Percentiles rank a stretch among this genome's conserved stretches.
phyloP scores from a whole-genome alignment of 2,329 filamentous ascomycete species.

The Dactylella cylindrospora region DNA sequence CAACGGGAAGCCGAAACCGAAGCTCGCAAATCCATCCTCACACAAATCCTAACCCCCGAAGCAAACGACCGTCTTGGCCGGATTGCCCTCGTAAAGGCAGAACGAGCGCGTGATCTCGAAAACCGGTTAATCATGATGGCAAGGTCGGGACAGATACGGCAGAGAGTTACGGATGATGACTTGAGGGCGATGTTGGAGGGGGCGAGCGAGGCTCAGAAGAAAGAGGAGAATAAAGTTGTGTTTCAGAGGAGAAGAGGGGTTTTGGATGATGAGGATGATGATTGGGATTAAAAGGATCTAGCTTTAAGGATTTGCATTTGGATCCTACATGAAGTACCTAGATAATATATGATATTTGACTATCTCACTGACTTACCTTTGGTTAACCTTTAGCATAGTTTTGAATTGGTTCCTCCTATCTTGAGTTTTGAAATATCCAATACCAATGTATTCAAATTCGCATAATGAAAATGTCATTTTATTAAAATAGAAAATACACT shows the following conservation, averaged over 20 bases:
- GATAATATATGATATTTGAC: too few relatives aligned
- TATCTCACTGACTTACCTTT: too few relatives aligned
- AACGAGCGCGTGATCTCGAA: slow-evolving; percentile 85
- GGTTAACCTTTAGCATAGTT: too few relatives aligned
- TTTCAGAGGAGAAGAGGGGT: slow-evolving; percentile 79
- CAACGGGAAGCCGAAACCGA: slow-evolving; percentile 61
- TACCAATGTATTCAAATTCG: too few relatives aligned
- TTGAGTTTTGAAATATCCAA: too few relatives aligned
- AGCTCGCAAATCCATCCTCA: slow-evolving; percentile 73
- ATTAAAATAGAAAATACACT: too few relatives aligned
- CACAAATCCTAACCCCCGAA: slow-evolving; percentile 91
- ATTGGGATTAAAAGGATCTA: slow-evolving; percentile 56
- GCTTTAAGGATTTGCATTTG: too few relatives aligned
- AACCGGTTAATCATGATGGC: slow-evolving; percentile 91
- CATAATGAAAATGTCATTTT: too few relatives aligned
- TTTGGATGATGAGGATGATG: slow-evolving; percentile 81
- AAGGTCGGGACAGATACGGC: slow-evolving; percentile 77
- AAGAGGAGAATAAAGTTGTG: slow-evolving; percentile 79
- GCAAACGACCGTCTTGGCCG: slow-evolving; percentile 89
- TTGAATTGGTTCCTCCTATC: too few relatives aligned
- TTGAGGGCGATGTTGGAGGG: slow-evolving; percentile 87
- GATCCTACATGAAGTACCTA: too few relatives aligned
- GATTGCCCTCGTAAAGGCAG: slow-evolving; percentile 93
- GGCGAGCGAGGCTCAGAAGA: slow-evolving; percentile 70
- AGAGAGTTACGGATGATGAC: slow-evolving; percentile 88